Evolutionary conservation across 176 grass and related monocot genomes (phyloP), one percentile per base, ranked within the genome.

Genomic region (Musa itinerans): DNA sequence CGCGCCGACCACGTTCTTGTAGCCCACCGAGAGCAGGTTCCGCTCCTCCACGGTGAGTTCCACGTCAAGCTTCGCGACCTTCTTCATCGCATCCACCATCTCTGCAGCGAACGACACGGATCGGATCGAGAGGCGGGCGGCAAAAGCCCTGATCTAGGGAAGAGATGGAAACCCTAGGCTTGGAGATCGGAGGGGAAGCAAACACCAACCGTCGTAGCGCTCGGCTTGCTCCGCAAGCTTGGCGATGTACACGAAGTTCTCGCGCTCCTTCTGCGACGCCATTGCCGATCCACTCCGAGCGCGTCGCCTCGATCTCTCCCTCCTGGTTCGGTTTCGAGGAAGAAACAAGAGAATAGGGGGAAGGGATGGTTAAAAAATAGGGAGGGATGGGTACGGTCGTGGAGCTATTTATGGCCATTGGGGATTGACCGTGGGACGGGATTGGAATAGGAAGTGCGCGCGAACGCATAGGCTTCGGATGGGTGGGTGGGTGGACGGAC

Each of bases 31-130:
- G 52, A 91, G 76, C 10, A 91, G 85, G 25, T 87, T 85, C 78
- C 88, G 87, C 79, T 91, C 88, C 72, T 91, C 78, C 54, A 78
- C 50, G 53, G 82, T 87, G 13, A 91, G 61, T 25, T 69, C 79
- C 16, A 77, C 72, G 50, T 87, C 85, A 59, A 91, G 73, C 48
- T 75, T 82, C 63, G 88, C 88, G 3, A 91, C 72, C 19, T 73
- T 78, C 68, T 87, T 91, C 82, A 91, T 91, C 29, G 82, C 82
- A 27, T 87, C 85, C 72, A 91, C 73, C 88, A 91, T 78, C 71
- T 91, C 88, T 91, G 85, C 53, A 81, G 9, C 24, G 8, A 22
- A 23, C 16, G 57, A 69, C n/a, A 49, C 0, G 48, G 16, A 79
- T 22, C 20, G 19, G 67, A 63, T 54, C 21, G 65, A 51, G n/a